Evolutionary conservation across 305 asterid genomes (phyloP).

Genomic region (Solanum chacoense): DNA sequence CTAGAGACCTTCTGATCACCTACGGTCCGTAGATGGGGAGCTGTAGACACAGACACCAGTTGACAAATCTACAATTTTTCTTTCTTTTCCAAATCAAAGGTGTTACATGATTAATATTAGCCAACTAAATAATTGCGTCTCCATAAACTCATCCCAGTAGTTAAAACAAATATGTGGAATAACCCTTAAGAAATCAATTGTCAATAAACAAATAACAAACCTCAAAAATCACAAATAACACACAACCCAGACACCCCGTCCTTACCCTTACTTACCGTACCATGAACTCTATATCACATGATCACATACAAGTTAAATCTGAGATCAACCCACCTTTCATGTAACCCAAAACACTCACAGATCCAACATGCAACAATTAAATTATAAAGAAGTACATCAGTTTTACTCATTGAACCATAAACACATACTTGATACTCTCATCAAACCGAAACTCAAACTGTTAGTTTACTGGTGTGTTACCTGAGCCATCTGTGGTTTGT

Average conservation of each 20-base stretch:
- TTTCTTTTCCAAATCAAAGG: no score
- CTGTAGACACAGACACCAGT: no score
- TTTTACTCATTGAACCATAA: not conserved
- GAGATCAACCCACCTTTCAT: not conserved
- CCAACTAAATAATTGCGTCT: not conserved
- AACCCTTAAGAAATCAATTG: not conserved
- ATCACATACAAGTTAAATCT: not conserved
- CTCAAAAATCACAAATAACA: not conserved
- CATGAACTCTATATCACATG: not conserved
- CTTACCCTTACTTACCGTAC: not conserved
- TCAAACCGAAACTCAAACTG: no score
- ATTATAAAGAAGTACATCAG: not conserved
- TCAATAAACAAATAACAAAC: no score
- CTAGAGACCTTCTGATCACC: no score
- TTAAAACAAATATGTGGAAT: no score
- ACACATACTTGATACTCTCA: not conserved
- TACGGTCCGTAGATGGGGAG: no score
- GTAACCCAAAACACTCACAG: not conserved
- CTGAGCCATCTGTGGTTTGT: not conserved
- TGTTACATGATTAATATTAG: not conserved
- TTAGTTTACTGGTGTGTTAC: not conserved
- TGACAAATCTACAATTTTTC: no score
- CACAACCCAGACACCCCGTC: not conserved
- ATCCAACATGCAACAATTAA: not conserved
- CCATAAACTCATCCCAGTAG: not conserved